Conservation (phyloP, 768 basidiomycete genomes). For the Suillus fuscotomentosus region DNA sequence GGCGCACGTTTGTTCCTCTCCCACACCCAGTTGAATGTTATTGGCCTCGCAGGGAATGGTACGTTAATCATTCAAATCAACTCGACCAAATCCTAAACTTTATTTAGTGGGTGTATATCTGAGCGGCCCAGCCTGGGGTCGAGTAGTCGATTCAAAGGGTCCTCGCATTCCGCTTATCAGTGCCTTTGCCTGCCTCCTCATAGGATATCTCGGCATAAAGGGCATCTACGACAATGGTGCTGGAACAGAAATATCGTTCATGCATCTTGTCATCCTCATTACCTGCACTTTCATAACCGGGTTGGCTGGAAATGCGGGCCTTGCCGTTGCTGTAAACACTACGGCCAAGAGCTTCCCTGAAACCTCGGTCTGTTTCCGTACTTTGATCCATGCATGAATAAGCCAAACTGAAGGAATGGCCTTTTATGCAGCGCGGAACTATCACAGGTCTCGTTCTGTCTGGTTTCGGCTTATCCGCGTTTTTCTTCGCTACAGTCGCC, state of each 20-base stretch:
- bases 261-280: conserved; percentile 52
- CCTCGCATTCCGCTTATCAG: conserved; percentile 64
- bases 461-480: conserved; percentile 89
- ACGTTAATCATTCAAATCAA: conserved; percentile 17
- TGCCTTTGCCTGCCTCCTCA: conserved; percentile 58
- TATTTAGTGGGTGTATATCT: conserved; percentile 70
- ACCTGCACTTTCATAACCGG: conserved; percentile 74
- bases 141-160: conserved; percentile 71
- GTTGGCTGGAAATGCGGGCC: conserved; percentile 70
- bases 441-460: conserved; percentile 79
- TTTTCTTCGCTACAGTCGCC: conserved; percentile 80
- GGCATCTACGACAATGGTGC: conserved; percentile 59
- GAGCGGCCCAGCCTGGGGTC: conserved; percentile 77
- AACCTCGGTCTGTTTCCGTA: conserved; percentile 47
- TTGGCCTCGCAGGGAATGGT: conserved; percentile 82
- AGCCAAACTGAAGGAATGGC: background rate
- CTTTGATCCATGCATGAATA: background rate
- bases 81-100: background rate
- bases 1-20: conserved; percentile 71
- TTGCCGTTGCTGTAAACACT: conserved; percentile 70
- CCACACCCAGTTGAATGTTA: conserved; percentile 80
- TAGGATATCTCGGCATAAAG: conserved; percentile 76
- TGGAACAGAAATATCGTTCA: conserved; percentile 35
- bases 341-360: conserved; percentile 85
- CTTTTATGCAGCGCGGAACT: conserved; percentile 56